Base-by-base conservation (phyloP, 1,139 yeast species). In the Sugiyamaella novakii region DNA sequence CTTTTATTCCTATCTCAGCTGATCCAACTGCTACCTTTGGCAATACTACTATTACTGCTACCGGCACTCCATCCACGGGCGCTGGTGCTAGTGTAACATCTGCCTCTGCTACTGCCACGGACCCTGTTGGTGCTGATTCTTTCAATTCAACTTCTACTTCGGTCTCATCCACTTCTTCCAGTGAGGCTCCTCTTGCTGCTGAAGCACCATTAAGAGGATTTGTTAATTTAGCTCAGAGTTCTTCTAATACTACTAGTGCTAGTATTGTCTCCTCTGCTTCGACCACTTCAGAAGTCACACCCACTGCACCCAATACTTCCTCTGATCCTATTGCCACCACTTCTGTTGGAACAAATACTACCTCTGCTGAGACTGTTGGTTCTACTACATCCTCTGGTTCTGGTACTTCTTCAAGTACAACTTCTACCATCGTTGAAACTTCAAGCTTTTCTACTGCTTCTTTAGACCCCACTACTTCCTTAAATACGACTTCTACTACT, bases 301-400 rank as follows among this genome's bases (percentile, higher is more conserved):
- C n/a, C n/a, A n/a, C n/a, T n/a, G n/a, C n/a, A n/a, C n/a, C n/a
- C n/a, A n/a, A n/a, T n/a, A n/a, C n/a, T n/a, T n/a, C n/a, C n/a
- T n/a, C n/a, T 22, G 25, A 22, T 22, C 5, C 8, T 22, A 22
- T 65, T 22, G 52, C 65, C 47, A 35, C 59, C 15, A 53, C 57
- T n/a, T 54, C 64, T 37, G 58, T 65, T 31, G 36, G 55, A 2
- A 58, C 61, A 53, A 64, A 66, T 19, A 49, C 56, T 22, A 40
- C 55, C 7, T 57, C 65, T 37, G 28, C 63, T 14, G 52, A 58
- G 5, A 46, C 59, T 18, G 58, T 65, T 38, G 11, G 4, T n/a
- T 15, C 30, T 24, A 14, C 51, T 4, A 53, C 48, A 41, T 59
- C 63, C 2, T 54, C 47, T 27, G 36, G 22, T 18, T 10, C 40